Conservation (phyloP, 208 protist genomes). For the Crithidia mellificae region DNA sequence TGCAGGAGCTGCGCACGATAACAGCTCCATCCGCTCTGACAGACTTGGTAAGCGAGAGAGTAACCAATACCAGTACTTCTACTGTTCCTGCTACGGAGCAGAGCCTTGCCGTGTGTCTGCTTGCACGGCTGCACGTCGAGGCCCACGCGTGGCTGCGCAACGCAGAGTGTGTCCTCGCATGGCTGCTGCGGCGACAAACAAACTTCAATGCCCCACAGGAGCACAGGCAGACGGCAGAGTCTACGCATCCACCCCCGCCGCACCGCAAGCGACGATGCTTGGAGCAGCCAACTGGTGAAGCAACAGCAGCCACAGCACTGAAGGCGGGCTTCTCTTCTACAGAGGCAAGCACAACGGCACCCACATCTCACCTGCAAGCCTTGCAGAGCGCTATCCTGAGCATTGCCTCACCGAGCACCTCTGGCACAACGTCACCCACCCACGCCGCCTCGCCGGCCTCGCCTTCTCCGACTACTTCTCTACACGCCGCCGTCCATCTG, state of each 20-base stretch:
- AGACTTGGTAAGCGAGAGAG: too few species aligned
- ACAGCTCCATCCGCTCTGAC: background rate
- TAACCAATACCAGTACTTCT: too few species aligned
- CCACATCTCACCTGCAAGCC: background rate
- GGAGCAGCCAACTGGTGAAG: slow-evolving; percentile 9
- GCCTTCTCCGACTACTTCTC: too few species aligned
- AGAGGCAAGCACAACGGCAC: too few species aligned
- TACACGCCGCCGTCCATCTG: slow-evolving; percentile 7
- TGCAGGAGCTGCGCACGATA: slow-evolving; percentile 29
- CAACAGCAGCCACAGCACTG: too few species aligned
- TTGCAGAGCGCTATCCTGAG: slow-evolving; percentile 21
- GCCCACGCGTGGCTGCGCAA: slow-evolving; percentile 28
- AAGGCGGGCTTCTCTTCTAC: too few species aligned
- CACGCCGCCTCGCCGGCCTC: too few species aligned
- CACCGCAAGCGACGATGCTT: slow-evolving; percentile 33
- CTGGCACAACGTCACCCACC: too few species aligned
- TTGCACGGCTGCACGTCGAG: slow-evolving; percentile 11
- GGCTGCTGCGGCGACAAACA: slow-evolving; percentile 30
- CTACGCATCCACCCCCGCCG: slow-evolving; percentile 17
- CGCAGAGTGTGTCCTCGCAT: slow-evolving; percentile 36
- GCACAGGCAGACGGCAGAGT: background rate
- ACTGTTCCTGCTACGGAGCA: background rate
- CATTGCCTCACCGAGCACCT: background rate
- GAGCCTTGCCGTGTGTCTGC: background rate
- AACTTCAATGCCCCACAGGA: slow-evolving; percentile 6